These are phyloP conservation scores for Rhexocercosporidium sp. DNA, from an alignment of 2,329 filamentous ascomycete species.

Conservation along the genomic window DNA sequence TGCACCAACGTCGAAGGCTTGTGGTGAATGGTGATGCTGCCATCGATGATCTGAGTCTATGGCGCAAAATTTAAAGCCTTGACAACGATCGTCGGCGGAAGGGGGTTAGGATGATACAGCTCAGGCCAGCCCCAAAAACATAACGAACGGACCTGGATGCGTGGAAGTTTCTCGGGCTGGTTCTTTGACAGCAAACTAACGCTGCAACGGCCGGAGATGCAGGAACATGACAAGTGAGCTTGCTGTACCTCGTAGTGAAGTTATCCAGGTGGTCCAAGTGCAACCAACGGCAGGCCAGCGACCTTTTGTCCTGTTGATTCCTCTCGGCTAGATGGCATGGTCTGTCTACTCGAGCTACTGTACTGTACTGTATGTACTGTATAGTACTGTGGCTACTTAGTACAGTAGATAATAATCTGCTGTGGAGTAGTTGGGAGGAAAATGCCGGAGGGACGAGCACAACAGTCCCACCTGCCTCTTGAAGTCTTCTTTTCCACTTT, in stretches of 20 bases:
- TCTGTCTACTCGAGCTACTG: too few relatives aligned
- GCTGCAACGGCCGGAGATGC: background rate
- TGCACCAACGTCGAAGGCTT: background rate
- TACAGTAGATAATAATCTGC: too few relatives aligned
- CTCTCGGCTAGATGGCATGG: background rate
- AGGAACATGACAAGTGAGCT: background rate
- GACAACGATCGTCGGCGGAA: background rate
- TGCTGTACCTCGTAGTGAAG: background rate
- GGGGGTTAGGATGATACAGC: slow-evolving; percentile 3
- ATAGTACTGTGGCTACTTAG: too few relatives aligned
- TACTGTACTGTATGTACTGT: background rate
- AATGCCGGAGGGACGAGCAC: slow-evolving; percentile 11
- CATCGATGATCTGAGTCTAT: background rate
- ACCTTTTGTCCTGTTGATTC: background rate
- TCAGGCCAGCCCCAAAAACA: background rate
- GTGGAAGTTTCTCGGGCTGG: slow-evolving; percentile 6
- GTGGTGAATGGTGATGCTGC: background rate
- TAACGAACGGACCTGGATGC: background rate
- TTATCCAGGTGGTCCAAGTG: background rate
- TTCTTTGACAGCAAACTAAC: slow-evolving; percentile 2
- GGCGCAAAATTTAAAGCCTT: background rate
- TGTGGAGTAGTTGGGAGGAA: background rate
- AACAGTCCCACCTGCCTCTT: background rate
- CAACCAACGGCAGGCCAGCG: background rate
- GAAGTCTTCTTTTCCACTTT: background rate